Evolutionary conservation across 192 early-diverging fungal species (phyloP).

Genomic region (Pilobolus umbonatus): DNA sequence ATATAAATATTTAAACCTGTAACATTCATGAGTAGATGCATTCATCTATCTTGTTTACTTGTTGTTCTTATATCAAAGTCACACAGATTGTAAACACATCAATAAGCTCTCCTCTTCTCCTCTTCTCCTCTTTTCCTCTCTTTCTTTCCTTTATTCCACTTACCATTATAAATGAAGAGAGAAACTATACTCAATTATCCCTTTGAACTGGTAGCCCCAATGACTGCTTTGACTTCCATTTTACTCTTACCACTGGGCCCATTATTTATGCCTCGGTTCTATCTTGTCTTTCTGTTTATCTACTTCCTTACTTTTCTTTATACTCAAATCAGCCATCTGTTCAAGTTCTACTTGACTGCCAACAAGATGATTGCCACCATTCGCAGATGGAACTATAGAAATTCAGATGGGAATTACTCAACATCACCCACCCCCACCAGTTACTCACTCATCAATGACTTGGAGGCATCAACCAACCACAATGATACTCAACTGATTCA

Average conservation of each 20-base stretch:
- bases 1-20: too few relatives aligned
- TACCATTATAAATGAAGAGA: background rate
- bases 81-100: too few relatives aligned
- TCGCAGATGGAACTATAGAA: constrained; percentile 30
- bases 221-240: constrained; percentile 37
- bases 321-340: constrained; percentile 40
- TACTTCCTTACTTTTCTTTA: constrained; percentile 42
- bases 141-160: background rate
- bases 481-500: constrained; percentile 48
- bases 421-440: background rate
- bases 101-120: background rate
- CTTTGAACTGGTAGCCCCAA: constrained; percentile 45
- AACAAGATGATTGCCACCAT: constrained; percentile 37
- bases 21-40: too few relatives aligned
- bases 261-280: constrained; percentile 36
- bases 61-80: background rate
- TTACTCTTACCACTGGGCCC: constrained; percentile 39
- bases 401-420: constrained; percentile 13
- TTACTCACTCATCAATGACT: constrained; percentile 13
- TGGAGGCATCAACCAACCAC: constrained; percentile 33
- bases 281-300: constrained; percentile 39
- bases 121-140: background rate
- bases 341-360: constrained; percentile 44
- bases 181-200: constrained; percentile 28
- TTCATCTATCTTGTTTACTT: background rate